Conservation (phyloP, 2,329 filamentous ascomycete species). For the Colletotrichum cereale region DNA sequence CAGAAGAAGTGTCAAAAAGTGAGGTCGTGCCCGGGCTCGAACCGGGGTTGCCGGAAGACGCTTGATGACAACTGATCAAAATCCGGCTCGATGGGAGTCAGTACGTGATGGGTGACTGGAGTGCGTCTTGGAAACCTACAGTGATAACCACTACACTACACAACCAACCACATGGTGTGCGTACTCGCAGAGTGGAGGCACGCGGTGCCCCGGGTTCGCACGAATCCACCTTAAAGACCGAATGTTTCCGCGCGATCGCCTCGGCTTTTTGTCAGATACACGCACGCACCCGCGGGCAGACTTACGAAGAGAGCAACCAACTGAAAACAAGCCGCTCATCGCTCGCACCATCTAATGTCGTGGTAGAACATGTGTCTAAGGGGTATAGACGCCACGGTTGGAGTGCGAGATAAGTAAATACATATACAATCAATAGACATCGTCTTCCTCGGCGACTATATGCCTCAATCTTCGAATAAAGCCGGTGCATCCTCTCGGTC, state of each 20-base stretch:
- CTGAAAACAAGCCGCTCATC: neutral
- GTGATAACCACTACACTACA: slow-evolving; percentile 41
- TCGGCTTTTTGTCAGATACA: neutral
- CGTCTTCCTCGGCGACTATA: rapidly evolving
- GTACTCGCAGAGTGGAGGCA: slow-evolving; percentile 24
- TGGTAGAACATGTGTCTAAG: neutral
- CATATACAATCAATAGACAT: neutral
- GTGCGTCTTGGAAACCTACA: slow-evolving; percentile 7
- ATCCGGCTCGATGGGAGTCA: slow-evolving; percentile 27
- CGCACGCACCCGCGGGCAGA: neutral
- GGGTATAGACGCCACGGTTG: neutral
- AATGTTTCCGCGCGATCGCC: neutral
- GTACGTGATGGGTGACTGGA: neutral
- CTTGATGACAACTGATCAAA: slow-evolving; percentile 5
- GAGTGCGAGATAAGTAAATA: neutral
- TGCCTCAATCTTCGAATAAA: neutral
- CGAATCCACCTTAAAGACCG: slow-evolving; percentile 26
- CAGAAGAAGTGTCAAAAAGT: neutral
- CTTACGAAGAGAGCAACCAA: neutral
- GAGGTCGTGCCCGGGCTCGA: slow-evolving; percentile 39
- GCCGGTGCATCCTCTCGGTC: neutral
- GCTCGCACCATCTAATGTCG: too few relatives aligned
- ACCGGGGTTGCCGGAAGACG: slow-evolving; percentile 38
- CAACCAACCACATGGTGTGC: slow-evolving; percentile 4
- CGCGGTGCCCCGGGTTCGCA: neutral